Evolutionary conservation across 768 basidiomycete species (phyloP).

Genomic region (Trametes cingulata): DNA sequence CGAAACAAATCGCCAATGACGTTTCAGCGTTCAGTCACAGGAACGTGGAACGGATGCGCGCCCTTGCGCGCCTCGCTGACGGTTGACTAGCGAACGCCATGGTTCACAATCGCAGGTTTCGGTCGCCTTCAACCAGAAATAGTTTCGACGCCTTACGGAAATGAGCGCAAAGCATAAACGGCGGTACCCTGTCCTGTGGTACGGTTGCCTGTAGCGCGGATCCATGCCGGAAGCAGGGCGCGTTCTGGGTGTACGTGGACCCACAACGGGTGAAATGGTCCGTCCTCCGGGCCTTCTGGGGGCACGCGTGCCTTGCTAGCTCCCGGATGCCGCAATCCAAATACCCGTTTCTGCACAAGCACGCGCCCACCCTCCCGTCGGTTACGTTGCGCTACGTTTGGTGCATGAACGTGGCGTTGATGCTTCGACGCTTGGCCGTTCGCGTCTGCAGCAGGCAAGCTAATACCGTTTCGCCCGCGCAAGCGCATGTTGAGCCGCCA

Average conservation of each 20-base stretch:
- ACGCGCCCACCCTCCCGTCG: neutral
- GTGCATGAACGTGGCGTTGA: neutral
- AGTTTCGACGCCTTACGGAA: neutral
- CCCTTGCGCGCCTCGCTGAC: too few species aligned
- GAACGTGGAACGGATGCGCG: too few species aligned
- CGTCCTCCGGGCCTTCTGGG: neutral
- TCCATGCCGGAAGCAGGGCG: neutral
- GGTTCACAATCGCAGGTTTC: too few species aligned
- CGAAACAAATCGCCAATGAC: too few species aligned
- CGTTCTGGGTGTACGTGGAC: neutral
- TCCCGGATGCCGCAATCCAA: neutral
- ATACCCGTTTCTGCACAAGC: neutral
- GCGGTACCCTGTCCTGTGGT: neutral
- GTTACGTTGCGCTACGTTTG: neutral
- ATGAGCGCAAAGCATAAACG: neutral
- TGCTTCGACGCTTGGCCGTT: neutral
- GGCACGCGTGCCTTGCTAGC: neutral
- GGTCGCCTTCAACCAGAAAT: too few species aligned
- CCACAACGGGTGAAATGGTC: conserved; percentile 10
- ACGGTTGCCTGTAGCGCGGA: neutral
- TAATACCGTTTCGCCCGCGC: neutral
- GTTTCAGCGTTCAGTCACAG: too few species aligned
- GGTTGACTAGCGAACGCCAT: too few species aligned
- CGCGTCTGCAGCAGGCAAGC: conserved; percentile 1
- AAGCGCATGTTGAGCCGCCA: neutral